Conservation (phyloP, 2,329 filamentous ascomycete genomes). For the Aschersonia sp. region DNA sequence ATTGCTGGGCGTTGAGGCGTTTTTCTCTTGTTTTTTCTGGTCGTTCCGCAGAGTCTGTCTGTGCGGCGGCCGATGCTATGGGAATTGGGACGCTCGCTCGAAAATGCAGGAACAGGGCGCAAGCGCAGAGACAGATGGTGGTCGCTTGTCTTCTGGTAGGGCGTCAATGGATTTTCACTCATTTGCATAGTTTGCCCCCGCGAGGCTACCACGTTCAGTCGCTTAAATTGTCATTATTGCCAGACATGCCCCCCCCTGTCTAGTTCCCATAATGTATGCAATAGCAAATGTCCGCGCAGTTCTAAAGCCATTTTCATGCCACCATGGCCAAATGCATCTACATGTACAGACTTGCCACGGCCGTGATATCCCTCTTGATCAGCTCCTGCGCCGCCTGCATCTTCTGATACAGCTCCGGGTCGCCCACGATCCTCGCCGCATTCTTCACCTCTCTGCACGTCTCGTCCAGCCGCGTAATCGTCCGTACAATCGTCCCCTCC, state of each 20-base stretch:
- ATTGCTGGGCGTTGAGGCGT: slow-evolving; percentile 5
- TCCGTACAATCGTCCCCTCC: slow-evolving; percentile 91
- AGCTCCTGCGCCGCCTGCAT: slow-evolving; percentile 96
- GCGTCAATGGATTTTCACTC: too few relatives aligned
- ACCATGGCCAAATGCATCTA: slow-evolving; percentile 20
- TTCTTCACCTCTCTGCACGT: slow-evolving; percentile 97
- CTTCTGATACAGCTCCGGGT: slow-evolving; percentile 84
- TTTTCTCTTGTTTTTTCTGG: background rate
- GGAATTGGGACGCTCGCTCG: background rate
- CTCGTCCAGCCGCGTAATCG: slow-evolving; percentile 88
- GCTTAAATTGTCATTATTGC: too few relatives aligned
- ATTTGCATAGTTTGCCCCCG: too few relatives aligned
- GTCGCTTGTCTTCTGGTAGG: too few relatives aligned
- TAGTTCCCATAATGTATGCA: too few relatives aligned
- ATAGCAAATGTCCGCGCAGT: background rate
- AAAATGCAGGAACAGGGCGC: too few relatives aligned
- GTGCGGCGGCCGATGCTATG: background rate
- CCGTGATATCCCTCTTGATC: slow-evolving; percentile 92
- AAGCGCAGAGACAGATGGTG: too few relatives aligned
- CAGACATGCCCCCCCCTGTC: too few relatives aligned
- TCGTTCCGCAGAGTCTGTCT: background rate
- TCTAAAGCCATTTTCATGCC: background rate
- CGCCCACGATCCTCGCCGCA: slow-evolving; percentile 85
- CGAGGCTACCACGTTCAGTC: too few relatives aligned
- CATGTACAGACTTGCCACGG: slow-evolving; percentile 80